Evolutionary conservation across 805 yeast species (phyloP), one percentile per base, ranked within the genome.

Genomic region (Candida succiphila): DNA sequence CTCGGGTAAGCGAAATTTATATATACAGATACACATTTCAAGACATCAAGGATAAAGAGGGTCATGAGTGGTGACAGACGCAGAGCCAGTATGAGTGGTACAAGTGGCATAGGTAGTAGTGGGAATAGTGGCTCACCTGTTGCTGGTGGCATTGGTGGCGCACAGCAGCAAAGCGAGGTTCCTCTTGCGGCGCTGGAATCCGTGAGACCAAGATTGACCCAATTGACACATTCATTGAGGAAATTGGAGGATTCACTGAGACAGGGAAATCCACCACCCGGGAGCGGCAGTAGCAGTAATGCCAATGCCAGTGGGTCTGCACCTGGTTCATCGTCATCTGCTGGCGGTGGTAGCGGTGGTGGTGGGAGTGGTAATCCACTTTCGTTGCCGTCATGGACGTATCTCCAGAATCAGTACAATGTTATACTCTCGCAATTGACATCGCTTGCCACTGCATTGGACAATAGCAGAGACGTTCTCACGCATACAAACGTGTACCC

Each of bases 361-460:
- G 38, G 5, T 13, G 17, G 30, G 19, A 31, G 17, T 26, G 27
- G 10, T 21, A 10, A 10, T 7, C 42, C 67, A 32, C 52, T 59
- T 9, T 54, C 54, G 47, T 41, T 63, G 46, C 48, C 75, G 56
- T 57, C 57, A 29, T 72, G 69, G 72, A 76, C 77, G 14, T 75
- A 82, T 3, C 59, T 89, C 16, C 96, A 84, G 48, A 77, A 79
- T 39, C 97, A 89, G 54, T 74, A 86, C 46, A 84, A 77, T 44
- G 85, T 88, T 19, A 70, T 86, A 7, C 54, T 88, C 22, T 82
- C 95, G 13, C 97, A 92, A 52, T 60, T 89, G 29, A 72, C 73
- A 28, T 78, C 95, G 2, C 69, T 89, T n/a, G 74, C 94, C 0
- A 57, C 71, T 5, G 78, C 85, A 2, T 51, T 92, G 17, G 74